phyloP scores from a whole-genome alignment of 495 filamentous ascomycete genomes.

The Bryoglossum gracile region DNA sequence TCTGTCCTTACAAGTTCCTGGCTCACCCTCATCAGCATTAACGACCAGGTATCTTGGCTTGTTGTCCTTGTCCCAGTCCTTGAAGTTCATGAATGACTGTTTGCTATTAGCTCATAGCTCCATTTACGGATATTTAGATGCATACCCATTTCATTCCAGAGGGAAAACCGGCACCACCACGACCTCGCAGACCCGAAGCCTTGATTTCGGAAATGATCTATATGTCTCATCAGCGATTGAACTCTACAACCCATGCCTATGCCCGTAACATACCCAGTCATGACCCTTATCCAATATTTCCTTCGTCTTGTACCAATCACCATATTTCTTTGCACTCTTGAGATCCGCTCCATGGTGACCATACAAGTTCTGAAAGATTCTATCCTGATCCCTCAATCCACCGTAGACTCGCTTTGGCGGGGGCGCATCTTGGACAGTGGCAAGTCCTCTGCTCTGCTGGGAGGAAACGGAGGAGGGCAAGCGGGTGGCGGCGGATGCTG shows the following conservation, averaged over 20 bases:
- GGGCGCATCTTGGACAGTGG: constrained; percentile 79
- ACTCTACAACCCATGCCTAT: background rate
- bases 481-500: constrained; percentile 29
- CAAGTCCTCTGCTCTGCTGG: constrained; percentile 59
- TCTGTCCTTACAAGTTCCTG: constrained; percentile 97
- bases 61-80: constrained; percentile 97
- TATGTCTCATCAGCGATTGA: constrained; percentile 13
- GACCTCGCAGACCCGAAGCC: constrained; percentile 86
- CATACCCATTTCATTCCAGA: constrained; percentile 97
- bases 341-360: constrained; percentile 84
- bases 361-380: constrained; percentile 98
- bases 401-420: constrained; percentile 68
- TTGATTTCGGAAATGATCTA: constrained; percentile 95
- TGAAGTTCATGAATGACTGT: constrained; percentile 99
- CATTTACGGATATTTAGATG: background rate
- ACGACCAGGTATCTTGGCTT: constrained; percentile 95
- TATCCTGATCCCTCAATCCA: constrained; percentile 86
- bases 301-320: constrained; percentile 99
- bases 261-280: constrained; percentile 65
- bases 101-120: constrained; percentile 4
- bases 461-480: constrained; percentile 29
- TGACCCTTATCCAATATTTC: constrained; percentile 94
- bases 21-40: constrained; percentile 98
- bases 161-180: constrained; percentile 96
- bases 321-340: constrained; percentile 93